These are phyloP conservation scores for Nemania sp. DNA, from an alignment of 2,329 filamentous ascomycete genomes.

Conservation along the genomic window DNA sequence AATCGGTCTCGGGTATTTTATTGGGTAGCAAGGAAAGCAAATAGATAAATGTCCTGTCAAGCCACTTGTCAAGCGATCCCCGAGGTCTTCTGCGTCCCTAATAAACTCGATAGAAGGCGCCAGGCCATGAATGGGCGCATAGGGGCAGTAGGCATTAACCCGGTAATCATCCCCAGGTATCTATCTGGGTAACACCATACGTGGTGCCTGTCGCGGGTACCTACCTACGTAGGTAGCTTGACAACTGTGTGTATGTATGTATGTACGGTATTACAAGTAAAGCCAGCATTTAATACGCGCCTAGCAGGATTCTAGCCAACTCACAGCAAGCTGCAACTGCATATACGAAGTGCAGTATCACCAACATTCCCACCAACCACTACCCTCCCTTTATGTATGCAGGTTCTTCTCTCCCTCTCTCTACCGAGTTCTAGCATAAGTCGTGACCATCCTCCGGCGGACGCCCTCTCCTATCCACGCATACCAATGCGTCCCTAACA, in stretches of 20 bases:
- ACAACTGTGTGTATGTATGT: no score
- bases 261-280: no score
- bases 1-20: not conserved
- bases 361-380: not conserved
- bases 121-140: not conserved
- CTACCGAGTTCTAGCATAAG: not conserved
- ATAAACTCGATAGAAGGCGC: not conserved
- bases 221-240: no score
- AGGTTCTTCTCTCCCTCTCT: not conserved
- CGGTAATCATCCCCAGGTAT: no score
- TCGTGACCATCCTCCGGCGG: not conserved
- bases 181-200: no score
- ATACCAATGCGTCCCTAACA: not conserved
- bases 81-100: no score
- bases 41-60: no score
- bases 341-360: constrained; percentile 1
- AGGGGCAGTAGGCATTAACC: no score
- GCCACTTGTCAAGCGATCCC: no score
- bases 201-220: no score
- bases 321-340: not conserved
- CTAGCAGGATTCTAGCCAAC: not conserved
- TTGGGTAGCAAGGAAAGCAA: no score
- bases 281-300: no score
- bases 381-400: not conserved
- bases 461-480: not conserved